Evolutionary conservation across 768 basidiomycete species (phyloP), one percentile per base, ranked within the genome.

Genomic region (Tulasnella sp.): DNA sequence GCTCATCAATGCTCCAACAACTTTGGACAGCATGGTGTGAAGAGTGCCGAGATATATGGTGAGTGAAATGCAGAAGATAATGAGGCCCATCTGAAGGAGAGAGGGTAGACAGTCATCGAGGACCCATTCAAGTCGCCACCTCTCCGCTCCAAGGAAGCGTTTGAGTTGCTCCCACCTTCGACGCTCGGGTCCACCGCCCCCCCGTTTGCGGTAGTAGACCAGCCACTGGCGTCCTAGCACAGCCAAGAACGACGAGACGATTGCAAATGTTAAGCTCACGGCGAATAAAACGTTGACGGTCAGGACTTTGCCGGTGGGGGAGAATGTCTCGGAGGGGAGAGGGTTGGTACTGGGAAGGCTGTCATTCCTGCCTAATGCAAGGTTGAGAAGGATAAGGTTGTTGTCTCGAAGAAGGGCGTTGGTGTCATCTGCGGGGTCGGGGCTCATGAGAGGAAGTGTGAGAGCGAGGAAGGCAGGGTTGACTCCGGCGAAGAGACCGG

Each of bases 111-210:
- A n/a, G 31, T 28, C 60, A 24, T 64, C 60, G 31, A 64, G 60
- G 3, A 64, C 14, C 24, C n/a, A 31, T 31, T 64, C 31, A 16
- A 64, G 60, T 14, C 28, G 12, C 60, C 60, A 64, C 24, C 60
- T 64, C 24, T 64, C n/a, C 1, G 60, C 60, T 28, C 60, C 60
- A 2, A 64, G n/a, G 31, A 31, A 64, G n/a, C 60, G 60, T 31
- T 64, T 64, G 60, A 64, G 60, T 14, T 64, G 60, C 31, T 64
- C 60, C 60, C 60, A 64, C n/a, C 60, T n/a, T 24, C 31, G 60
- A 9, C n/a, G 60, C 2, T 64, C 31, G 8, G n/a, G 60, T 12
- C 60, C 60, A 12, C 60, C 60, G n/a, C 60, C n/a, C 1, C 60
- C 16, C 11, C 14, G 60, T 31, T 64, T 64, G 60, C 60, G 60